Evolutionary conservation across 2,329 filamentous ascomycete species (phyloP), one percentile per base, ranked within the genome.

Genomic region (Pseudovirgaria hyperparasitica): DNA sequence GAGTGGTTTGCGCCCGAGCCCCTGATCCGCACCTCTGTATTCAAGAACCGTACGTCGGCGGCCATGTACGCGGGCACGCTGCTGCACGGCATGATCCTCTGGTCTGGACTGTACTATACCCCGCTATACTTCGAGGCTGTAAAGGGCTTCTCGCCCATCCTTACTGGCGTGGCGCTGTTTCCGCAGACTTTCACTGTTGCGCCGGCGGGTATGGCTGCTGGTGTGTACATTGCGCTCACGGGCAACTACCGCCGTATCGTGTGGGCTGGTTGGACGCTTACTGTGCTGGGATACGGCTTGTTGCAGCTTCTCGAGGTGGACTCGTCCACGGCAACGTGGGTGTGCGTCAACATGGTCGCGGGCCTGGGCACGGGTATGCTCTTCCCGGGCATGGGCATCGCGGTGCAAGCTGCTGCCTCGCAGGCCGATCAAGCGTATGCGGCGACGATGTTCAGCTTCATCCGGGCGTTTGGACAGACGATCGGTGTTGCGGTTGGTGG

Each of bases 401-500:
- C 69, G 2, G 65, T 79, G 14, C 76, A 82, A 48, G 74, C 75
- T 6, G 60, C 71, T 1, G 62, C 67, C 2, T 55, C 60, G 1
- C 62, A 61, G 31, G 58, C 63, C 30, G 66, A 76, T 40, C 65
- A 74, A 21, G 66, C 71, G 2, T 70, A 71, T 33, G 67, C 71
- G 0, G 65, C 67, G 1, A 73, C 69, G 8, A 69, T 81, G 57
- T 78, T 75, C 51, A 67, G 65, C 28, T 82, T 82, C 56, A 64
- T 74, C 39, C 66, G 73, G 9, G 64, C 67, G 2, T 63, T 80
- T 14, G 76, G 76, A 1, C 72, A 79, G 43, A 62, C 68, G 0
- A 51, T 80, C 7, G 76, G 76, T 14, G 70, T 81, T 3, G 73
- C 76, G 2, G 60, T 79, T 27, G 70, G 72, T 2, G 75, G 76